Evolutionary conservation across 768 basidiomycete species (phyloP).

Genomic region (Leccinum disarticulatum): DNA sequence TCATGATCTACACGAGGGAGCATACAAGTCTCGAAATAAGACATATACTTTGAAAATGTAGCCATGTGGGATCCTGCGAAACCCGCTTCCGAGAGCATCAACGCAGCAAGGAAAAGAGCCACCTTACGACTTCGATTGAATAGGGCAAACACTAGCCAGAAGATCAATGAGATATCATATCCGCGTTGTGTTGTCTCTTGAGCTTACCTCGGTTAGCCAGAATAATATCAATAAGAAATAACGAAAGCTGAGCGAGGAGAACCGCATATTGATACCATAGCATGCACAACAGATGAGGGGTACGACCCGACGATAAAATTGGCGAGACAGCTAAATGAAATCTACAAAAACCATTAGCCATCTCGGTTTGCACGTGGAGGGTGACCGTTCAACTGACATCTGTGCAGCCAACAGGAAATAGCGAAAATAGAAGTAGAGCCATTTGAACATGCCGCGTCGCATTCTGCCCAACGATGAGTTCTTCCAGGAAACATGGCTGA

Average conservation of each 20-base stretch:
- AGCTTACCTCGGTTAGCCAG: conserved; percentile 28
- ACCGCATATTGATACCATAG: conserved; percentile 13
- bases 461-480: conserved; percentile 10
- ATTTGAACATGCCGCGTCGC: conserved; percentile 11
- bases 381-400: conserved; percentile 8
- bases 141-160: conserved; percentile 18
- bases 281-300: conserved; percentile 11
- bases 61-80: conserved; percentile 20
- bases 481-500: not conserved
- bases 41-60: not conserved
- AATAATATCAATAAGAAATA: conserved; percentile 20
- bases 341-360: conserved; percentile 2
- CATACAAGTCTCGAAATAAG: conserved; percentile 23
- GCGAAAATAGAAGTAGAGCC: conserved; percentile 21
- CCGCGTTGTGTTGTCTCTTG: not conserved
- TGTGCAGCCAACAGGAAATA: conserved; percentile 15
- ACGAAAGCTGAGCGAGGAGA: conserved; percentile 7
- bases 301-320: conserved; percentile 8
- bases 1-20: conserved; percentile 15
- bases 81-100: conserved; percentile 23
- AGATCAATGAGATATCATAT: not conserved
- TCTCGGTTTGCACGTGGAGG: not conserved
- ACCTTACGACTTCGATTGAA: conserved; percentile 38
- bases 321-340: conserved; percentile 9
- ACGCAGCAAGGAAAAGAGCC: conserved; percentile 12